Conservation (phyloP, 805 yeast species). For the Candida namnaoensis region DNA sequence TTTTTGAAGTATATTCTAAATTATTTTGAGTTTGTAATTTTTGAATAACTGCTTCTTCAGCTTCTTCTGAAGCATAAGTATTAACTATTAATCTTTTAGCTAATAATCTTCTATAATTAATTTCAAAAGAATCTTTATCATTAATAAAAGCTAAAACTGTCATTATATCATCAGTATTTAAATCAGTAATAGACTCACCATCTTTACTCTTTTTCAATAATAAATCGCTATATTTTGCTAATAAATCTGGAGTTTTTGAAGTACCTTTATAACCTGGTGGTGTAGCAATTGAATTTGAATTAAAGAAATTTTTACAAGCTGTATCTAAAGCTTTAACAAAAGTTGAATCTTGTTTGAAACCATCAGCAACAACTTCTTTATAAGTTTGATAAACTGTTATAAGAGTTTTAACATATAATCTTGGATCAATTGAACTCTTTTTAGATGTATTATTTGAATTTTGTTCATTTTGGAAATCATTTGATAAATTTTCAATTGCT, state of each 20-base stretch:
- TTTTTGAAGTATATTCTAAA: constrained; percentile 85
- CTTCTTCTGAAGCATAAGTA: constrained; percentile 71
- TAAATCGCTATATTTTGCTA: constrained; percentile 84
- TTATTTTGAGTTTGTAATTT: constrained; percentile 85
- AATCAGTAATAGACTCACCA: constrained; percentile 54
- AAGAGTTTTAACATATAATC: constrained; percentile 69
- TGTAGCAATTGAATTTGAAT: constrained; percentile 72
- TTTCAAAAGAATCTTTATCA: constrained; percentile 94
- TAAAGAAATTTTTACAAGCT: constrained; percentile 82
- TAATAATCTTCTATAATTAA: constrained; percentile 79
- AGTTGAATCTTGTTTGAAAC: constrained; percentile 67
- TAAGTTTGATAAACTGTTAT: constrained; percentile 63
- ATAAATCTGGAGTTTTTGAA: constrained; percentile 85
- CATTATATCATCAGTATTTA: constrained; percentile 82
- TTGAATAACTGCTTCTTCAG: constrained; percentile 78
- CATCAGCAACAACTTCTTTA: constrained; percentile 49
- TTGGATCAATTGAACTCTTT: constrained; percentile 50
- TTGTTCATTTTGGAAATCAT: constrained; percentile 16
- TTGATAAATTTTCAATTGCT: constrained; percentile 49
- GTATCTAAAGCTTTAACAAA: constrained; percentile 83
- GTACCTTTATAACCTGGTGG: constrained; percentile 24
- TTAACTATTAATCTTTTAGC: constrained; percentile 86
- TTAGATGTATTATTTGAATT: constrained; percentile 15
- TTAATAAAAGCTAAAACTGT: constrained; percentile 78
- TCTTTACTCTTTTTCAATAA: constrained; percentile 70